A percentile compares a stretch with the other conserved stretches of the same genome.
These are phyloP conservation scores for Vaccinium macrocarpon DNA, from an alignment of 148 eudicot genomes.

Conservation along the genomic window DNA sequence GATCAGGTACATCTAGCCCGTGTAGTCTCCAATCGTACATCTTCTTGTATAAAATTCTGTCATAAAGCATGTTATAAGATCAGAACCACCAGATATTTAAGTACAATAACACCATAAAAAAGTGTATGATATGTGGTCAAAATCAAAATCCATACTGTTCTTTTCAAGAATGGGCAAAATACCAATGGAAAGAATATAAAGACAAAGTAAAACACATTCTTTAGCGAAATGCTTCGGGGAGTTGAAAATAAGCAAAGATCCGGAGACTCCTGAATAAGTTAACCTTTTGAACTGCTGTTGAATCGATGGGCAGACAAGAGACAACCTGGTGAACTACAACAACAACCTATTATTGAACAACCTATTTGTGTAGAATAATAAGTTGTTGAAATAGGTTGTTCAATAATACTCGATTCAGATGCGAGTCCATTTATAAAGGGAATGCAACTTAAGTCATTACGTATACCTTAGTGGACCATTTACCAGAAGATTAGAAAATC, in stretches of 20 bases:
- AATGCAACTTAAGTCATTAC: not conserved
- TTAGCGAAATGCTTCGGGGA: no score
- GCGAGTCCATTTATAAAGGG: not conserved
- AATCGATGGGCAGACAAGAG: no score
- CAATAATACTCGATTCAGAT: not conserved
- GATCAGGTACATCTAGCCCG: constrained; percentile 64
- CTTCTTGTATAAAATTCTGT: constrained; percentile 57
- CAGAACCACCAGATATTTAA: not conserved
- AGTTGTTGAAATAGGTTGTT: no score
- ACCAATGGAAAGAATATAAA: not conserved
- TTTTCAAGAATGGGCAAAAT: not conserved
- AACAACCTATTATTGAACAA: no score
- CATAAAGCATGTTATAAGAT: constrained; percentile 3
- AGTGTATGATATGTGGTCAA: not conserved
- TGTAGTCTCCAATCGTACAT: constrained; percentile 54
- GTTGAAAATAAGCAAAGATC: no score
- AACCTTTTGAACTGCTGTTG: no score
- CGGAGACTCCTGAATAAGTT: no score
- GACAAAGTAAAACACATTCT: no score
- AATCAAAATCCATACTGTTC: not conserved
- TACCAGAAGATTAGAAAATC: not conserved
- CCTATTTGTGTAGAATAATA: no score
- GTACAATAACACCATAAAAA: not conserved
- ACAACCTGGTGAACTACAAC: no score
- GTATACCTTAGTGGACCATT: not conserved